These are phyloP conservation scores for Botrytis byssoidea DNA, from an alignment of 2,329 filamentous ascomycete genomes.

Conservation along the genomic window DNA sequence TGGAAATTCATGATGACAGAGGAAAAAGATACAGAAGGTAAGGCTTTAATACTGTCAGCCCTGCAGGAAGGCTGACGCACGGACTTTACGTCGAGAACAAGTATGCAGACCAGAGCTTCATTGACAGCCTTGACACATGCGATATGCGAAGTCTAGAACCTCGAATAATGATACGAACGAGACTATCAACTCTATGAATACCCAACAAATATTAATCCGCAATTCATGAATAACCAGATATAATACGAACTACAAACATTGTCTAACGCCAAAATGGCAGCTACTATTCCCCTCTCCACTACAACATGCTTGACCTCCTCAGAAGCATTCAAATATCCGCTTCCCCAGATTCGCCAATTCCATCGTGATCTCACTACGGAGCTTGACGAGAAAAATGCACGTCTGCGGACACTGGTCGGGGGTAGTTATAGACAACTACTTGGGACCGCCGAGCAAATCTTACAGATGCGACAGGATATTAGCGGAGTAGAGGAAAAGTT, in stretches of 20 bases:
- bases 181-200: background rate
- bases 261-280: slow-evolving; percentile 25
- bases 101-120: slow-evolving; percentile 6
- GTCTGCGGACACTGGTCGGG: slow-evolving; percentile 63
- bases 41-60: background rate
- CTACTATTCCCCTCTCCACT: slow-evolving; percentile 48
- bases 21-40: background rate
- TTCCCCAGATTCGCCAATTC: slow-evolving; percentile 62
- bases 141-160: background rate
- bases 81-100: slow-evolving; percentile 4
- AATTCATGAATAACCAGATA: background rate
- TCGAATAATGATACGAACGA: background rate
- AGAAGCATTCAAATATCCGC: slow-evolving; percentile 48
- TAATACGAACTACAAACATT: background rate
- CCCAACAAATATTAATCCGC: background rate
- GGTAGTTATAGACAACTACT: slow-evolving; percentile 82
- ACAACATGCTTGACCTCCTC: slow-evolving; percentile 48
- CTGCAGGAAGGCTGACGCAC: slow-evolving; percentile 13
- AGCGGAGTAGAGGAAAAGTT: slow-evolving; percentile 70
- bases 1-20: background rate
- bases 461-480: slow-evolving; percentile 81
- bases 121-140: background rate
- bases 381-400: slow-evolving; percentile 61
- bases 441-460: slow-evolving; percentile 89
- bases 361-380: slow-evolving; percentile 58